Percentiles rank a stretch among this genome's conserved stretches.
phyloP scores from a whole-genome alignment of 2,329 filamentous ascomycete genomes.

The Xylariales sp. region DNA sequence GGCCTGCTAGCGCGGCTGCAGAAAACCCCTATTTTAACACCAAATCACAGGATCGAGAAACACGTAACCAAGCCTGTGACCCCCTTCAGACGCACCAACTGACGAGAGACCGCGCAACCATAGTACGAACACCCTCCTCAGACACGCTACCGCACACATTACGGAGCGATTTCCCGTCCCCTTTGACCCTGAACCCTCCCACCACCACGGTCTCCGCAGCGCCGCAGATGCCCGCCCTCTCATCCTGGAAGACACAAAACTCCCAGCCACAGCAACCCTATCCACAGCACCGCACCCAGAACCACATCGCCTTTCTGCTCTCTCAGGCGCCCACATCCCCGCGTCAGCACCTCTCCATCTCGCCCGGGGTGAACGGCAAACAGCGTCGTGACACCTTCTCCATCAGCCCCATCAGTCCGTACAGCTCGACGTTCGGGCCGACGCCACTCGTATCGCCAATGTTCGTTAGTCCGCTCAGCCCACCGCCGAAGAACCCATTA shows the following conservation, averaged over 20 bases:
- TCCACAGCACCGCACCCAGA: too few species aligned
- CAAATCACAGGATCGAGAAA: too few species aligned
- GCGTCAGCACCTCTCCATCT: not conserved
- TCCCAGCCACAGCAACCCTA: too few species aligned
- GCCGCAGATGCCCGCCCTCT: not conserved
- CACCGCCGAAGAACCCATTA: not conserved
- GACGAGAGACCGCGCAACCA: too few species aligned
- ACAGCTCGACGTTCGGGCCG: conserved; percentile 7
- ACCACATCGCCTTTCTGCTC: conserved; percentile 1
- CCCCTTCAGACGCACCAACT: too few species aligned
- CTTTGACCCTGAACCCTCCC: conserved; percentile 8
- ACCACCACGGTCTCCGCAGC: not conserved
- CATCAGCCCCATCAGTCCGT: not conserved
- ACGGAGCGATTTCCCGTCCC: not conserved
- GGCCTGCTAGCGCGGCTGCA: too few species aligned
- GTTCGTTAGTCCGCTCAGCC: not conserved
- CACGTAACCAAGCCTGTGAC: too few species aligned
- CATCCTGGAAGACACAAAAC: conserved; percentile 8
- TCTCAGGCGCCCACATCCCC: too few species aligned
- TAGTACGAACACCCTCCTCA: not conserved
- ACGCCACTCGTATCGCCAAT: not conserved
- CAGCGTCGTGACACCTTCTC: not conserved
- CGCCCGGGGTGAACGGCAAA: too few species aligned
- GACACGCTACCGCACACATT: not conserved
- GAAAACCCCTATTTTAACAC: too few species aligned